Base-by-base conservation (phyloP, 2,329 filamentous ascomycete genomes). In the Trichoderma atroviride region DNA sequence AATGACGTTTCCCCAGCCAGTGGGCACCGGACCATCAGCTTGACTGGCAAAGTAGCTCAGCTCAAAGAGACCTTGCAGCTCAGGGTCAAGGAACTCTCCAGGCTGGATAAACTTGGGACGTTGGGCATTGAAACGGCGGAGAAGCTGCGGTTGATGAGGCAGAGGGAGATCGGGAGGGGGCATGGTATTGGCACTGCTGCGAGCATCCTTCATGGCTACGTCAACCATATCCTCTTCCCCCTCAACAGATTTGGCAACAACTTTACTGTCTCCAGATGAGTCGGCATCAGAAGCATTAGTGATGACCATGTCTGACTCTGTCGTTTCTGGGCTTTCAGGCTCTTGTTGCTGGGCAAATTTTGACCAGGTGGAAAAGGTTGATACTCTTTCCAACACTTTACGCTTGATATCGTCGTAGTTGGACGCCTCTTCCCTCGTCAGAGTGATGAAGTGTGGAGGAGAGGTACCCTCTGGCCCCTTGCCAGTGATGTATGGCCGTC, bases 191-290 rank as follows among this genome's bases (percentile, higher is more conserved):
- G 66, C 68, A 43, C 72, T 67, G 14, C 65, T 76, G 72, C 85
- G 82, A 19, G 76, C 82, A 74, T 93, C 91, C 65, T 89, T 89
- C 90, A 97, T 94, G 0, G 92, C 92, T 19, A 99, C 90, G 76
- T 97, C 92, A 6, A 98, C 92, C 75, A 97, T 88, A 71, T 93
- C 93, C 71, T 97, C 94, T 78, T 97, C 95, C 11, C 93, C 92
- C 77, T 94, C 91, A 2, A 97, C 87, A 3, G 94, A 97, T 33
- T 88, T 87, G 56, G 93, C 91, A 69, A 91, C 87, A 58, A 97
- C 85, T 76, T 91, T 91, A 27, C 87, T 84, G 72, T 92, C 91
- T 11, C 86, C 87, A 4, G 89, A 89, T 4, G 89, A 91, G 71
- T 92, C 88, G 4, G 86, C 87, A 71, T 89, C 87, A 0, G 88